These are phyloP conservation scores for Fonsecaea erecta DNA, from an alignment of 2,329 filamentous ascomycete species.

Conservation along the genomic window DNA sequence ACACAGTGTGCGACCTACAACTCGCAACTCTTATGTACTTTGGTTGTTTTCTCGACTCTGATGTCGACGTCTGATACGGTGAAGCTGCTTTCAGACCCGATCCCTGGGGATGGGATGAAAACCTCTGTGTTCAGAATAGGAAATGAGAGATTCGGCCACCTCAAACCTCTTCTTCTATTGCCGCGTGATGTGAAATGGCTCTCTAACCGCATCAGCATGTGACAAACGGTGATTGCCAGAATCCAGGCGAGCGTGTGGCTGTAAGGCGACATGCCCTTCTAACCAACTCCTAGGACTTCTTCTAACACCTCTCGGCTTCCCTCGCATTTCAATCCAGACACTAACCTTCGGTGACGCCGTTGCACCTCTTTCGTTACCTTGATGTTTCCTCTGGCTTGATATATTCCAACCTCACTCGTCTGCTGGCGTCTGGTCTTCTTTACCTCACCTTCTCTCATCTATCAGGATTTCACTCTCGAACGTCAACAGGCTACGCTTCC, in stretches of 20 bases:
- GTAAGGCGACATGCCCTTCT: background rate
- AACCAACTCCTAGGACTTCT: background rate
- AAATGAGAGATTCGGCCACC: conserved; percentile 53
- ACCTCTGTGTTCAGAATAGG: conserved; percentile 42
- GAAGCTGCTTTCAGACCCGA: conserved; percentile 31
- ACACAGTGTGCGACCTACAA: conserved; percentile 41
- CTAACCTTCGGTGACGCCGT: background rate
- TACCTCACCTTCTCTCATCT: background rate
- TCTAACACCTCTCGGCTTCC: background rate
- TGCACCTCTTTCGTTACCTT: background rate
- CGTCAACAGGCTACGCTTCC: background rate
- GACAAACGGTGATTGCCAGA: background rate
- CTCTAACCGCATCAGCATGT: background rate
- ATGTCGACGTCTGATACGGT: conserved; percentile 33
- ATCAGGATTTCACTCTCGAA: background rate
- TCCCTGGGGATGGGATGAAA: conserved; percentile 31
- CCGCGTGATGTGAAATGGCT: background rate
- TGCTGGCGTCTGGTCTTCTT: background rate
- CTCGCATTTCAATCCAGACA: background rate
- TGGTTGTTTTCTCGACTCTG: conserved; percentile 37
- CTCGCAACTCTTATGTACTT: conserved; percentile 40
- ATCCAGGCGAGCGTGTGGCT: background rate
- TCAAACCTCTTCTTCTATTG: conserved; percentile 38
- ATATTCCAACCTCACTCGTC: background rate
- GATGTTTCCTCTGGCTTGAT: background rate